Base-by-base conservation (phyloP, 1,284 basidiomycete species). In the Trametes pubescens region DNA sequence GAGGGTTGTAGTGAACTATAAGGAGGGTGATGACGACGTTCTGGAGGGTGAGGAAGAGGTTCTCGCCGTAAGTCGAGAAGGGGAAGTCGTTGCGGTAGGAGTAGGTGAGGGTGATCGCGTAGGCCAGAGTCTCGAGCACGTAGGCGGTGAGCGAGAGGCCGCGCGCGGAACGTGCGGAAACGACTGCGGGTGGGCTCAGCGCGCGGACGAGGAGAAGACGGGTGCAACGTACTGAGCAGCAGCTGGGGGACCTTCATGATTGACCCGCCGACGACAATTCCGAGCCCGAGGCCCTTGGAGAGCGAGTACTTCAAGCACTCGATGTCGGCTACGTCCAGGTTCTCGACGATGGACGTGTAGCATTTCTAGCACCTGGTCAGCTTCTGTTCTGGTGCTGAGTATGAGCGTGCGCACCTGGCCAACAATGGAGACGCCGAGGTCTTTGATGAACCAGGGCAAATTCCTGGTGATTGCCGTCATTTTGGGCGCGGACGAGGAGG, bases 221-320 rank as follows among this genome's bases (percentile, higher is more conserved):
- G 37, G n/a, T n/a, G 35, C 47, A 22, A 83, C 90, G 74, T 71
- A 92, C 90, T 91, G 59, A 92, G 83, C 29, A 90, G 72, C 11
- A 95, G 78, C 74, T 99, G 97, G 4, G 97, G 97, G 14, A 99
- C 85, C 79, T 99, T 99, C 89, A 99, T 94, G 66, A 99, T 94
- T 29, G 91, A 91, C 1, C 96, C 96, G 56, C 96, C 97, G 1
- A 94, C 81, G 46, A 99, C 95, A 66, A 99, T 96, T 0, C 92
- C 96, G 32, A 99, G 80, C 0, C 97, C 97, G 9, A 99, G 82
- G 0, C 89, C 94, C 75, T 99, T 99, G 2, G 96, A 98, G 58
- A 98, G 78, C 2, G 94, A 88, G 75, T 95, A 94, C 76, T 95
- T 95, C 75, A 99, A 82, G 76, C 97, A 99, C 65, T 91, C 82